phyloP scores from a whole-genome alignment of 2,329 filamentous ascomycete genomes.

The Pyrenophora seminiperda region DNA sequence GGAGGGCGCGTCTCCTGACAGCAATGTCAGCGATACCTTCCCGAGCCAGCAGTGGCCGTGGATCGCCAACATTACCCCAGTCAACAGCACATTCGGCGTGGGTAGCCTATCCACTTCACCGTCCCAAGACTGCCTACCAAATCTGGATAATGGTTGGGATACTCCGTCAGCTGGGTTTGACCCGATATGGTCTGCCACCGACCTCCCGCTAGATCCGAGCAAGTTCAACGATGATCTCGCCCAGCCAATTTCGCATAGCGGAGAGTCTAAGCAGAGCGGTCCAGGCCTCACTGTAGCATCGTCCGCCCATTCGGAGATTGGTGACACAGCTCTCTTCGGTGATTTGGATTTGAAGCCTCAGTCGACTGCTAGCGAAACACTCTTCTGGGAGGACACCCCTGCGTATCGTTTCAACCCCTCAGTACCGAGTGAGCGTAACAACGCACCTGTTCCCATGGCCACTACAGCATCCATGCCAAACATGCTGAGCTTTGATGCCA shows the following conservation, averaged over 20 bases:
- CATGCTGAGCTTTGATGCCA: conserved; percentile 35
- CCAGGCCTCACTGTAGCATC: conserved; percentile 49
- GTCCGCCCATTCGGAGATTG: conserved; percentile 50
- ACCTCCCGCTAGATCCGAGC: conserved; percentile 48
- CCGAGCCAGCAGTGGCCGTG: conserved; percentile 44
- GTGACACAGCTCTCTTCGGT: conserved; percentile 41
- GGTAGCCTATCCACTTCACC: conserved; percentile 48
- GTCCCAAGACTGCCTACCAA: conserved; percentile 46
- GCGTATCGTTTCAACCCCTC: conserved; percentile 40
- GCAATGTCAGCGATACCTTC: conserved; percentile 40
- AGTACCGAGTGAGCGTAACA: conserved; percentile 28
- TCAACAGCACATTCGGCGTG: conserved; percentile 39
- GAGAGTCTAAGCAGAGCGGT: conserved; percentile 48
- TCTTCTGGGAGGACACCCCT: conserved; percentile 48
- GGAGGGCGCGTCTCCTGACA: conserved; percentile 43
- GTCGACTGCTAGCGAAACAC: conserved; percentile 39
- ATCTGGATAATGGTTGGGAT: conserved; percentile 43
- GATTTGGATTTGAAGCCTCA: conserved; percentile 45
- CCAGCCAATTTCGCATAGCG: conserved; percentile 49
- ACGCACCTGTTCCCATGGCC: conserved; percentile 34
- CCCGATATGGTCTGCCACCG: conserved; percentile 47
- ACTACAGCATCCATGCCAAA: conserved; percentile 27
- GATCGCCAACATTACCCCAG: conserved; percentile 31
- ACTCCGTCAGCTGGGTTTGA: conserved; percentile 45
- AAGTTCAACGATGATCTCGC: conserved; percentile 43